Conservation (phyloP, 2,329 filamentous ascomycete species). For the Gliomastix tumulicola region DNA sequence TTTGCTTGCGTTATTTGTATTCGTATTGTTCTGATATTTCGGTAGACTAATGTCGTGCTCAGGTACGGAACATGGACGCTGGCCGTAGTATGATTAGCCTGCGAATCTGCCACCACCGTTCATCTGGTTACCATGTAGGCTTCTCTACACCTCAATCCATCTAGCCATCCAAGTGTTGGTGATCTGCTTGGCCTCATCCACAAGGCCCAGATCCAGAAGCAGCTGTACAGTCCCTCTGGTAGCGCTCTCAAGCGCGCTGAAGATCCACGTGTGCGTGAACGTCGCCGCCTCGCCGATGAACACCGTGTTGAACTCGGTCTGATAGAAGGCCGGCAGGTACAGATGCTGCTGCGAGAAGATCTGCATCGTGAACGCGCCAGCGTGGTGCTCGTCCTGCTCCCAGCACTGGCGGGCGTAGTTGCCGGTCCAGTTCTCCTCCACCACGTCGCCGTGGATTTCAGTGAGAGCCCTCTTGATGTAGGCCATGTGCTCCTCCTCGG, state of each 20-base stretch:
- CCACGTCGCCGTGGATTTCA: conserved; percentile 50
- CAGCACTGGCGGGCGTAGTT: conserved; percentile 60
- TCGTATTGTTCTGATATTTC: too few relatives aligned
- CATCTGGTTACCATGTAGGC: too few relatives aligned
- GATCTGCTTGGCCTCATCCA: conserved; percentile 11
- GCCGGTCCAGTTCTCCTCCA: conserved; percentile 48
- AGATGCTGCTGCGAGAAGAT: conserved; percentile 59
- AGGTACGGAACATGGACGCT: too few relatives aligned
- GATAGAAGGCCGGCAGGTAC: conserved; percentile 65
- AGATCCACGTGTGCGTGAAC: conserved; percentile 67
- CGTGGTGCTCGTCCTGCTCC: conserved; percentile 53
- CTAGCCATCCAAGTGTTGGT: conserved; percentile 5
- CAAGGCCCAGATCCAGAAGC: conserved; percentile 31
- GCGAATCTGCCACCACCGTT: too few relatives aligned
- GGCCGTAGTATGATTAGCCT: too few relatives aligned
- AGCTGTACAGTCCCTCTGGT: conserved; percentile 59
- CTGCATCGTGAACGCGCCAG: conserved; percentile 56
- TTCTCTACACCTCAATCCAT: conserved; percentile 2
- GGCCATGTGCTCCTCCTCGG: conserved; percentile 54
- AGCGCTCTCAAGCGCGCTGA: conserved; percentile 59
- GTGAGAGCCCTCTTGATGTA: conserved; percentile 59
- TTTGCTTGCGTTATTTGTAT: too few relatives aligned
- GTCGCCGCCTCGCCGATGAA: conserved; percentile 64
- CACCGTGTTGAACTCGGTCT: conserved; percentile 58
- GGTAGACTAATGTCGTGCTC: too few relatives aligned